Base-by-base conservation (phyloP, 108 stramenopile genomes). In the Nitzschia sp. region DNA sequence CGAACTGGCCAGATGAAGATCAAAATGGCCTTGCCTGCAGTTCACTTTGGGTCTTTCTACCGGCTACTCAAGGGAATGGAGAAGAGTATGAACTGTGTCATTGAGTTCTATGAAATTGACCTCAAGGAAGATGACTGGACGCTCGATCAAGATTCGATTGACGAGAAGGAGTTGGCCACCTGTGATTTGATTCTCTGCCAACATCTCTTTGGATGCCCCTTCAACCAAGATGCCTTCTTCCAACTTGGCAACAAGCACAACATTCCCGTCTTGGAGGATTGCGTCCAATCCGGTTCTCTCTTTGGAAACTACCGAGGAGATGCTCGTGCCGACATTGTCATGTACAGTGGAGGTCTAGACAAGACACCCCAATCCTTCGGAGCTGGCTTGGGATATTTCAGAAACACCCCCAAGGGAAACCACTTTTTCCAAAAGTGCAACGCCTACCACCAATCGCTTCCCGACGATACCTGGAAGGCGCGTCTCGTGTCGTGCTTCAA, bases 281-380 rank as follows among this genome's bases (percentile, higher is more conserved):
- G 59, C 25, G 69, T 70, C 12, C 69, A 70, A 29, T 70, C 69
- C 1, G 69, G 69, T 1, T 39, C 34, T 53, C 19, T 70, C 42
- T 70, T 44, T 37, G 69, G 69, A 8, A 70, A 61, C 29, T 70
- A 70, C 69, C 22, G 51, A 10, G 69, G 69, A 26, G 41, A 70
- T 51, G n/a, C 69, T 38, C 41, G 51, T 15, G 26, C 69, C 1
- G 69, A 70, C 19, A 19, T 61, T 2, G 38, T 61, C 69, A 61
- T 70, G 69, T 70, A 61, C 51, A 61, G 59, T 24, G 69, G 69
- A 22, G 69, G 69, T 51, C 69, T 70, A 8, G 69, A 70, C 59
- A 70, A 70, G 59, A 70, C 59, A 0, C 69, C 69, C n/a, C 59
- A 46, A 8, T 56, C 19, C 29, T 68, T 68, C 25, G 67, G 67